These are phyloP conservation scores for Physcia stellaris DNA, from an alignment of 495 filamentous ascomycete genomes.

Conservation along the genomic window DNA sequence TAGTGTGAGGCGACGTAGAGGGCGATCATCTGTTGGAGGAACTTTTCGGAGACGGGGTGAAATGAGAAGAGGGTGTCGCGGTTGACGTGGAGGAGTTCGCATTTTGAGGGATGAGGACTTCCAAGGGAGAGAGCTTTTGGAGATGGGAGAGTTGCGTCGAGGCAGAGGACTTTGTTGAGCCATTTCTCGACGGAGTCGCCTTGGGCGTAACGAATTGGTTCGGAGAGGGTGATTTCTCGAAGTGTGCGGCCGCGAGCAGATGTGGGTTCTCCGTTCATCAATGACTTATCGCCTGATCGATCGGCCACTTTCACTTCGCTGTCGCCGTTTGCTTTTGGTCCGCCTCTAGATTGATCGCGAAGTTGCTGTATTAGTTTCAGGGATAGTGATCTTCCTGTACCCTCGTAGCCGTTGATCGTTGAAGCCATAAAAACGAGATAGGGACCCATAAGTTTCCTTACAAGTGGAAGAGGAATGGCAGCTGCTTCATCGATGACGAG, in stretches of 20 bases:
- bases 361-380: conserved; percentile 96
- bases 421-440: conserved; percentile 99
- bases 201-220: conserved; percentile 89
- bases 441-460: conserved; percentile 90
- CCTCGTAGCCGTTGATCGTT: conserved; percentile 98
- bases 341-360: conserved; percentile 72
- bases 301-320: conserved; percentile 57
- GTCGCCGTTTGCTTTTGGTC: conserved; percentile 30
- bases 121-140: conserved; percentile 63
- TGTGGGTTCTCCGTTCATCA: conserved; percentile 46
- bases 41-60: conserved; percentile 93
- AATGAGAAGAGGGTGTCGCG: conserved; percentile 97
- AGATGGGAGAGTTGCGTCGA: conserved; percentile 77
- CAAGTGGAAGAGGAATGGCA: conserved; percentile 85
- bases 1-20: conserved; percentile 97
- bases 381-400: conserved; percentile 87
- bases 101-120: conserved; percentile 79
- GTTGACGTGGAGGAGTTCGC: conserved; percentile 85
- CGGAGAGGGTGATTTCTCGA: conserved; percentile 79
- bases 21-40: conserved; percentile 95
- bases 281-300: conserved; percentile 52
- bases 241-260: conserved; percentile 62
- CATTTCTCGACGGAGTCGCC: conserved; percentile 89
- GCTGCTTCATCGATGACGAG: conserved; percentile 97
- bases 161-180: conserved; percentile 87